Base-by-base conservation (phyloP, 306 rosid genomes). In the Castanea crenata region DNA sequence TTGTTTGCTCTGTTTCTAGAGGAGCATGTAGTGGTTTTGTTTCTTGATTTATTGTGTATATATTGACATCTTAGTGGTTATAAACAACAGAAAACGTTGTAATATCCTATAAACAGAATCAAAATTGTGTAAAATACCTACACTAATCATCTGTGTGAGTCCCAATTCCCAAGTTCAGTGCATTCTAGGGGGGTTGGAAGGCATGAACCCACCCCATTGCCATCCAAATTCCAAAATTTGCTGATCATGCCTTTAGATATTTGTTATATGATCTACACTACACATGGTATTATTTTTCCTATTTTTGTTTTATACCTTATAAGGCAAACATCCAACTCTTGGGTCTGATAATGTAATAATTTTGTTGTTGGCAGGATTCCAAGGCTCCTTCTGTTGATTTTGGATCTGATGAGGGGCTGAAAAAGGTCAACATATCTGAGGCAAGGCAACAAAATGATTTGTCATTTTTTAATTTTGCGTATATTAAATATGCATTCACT, bases 351-450 rank as follows among this genome's bases (percentile, higher is more conserved):
- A 35, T 62, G 27, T 59, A 51, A 32, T 32, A 15, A 29, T 74
- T 68, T 19, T 19, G 57, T 56, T 67, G 81, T 77, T 86, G 79
- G 32, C 91, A 94, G 97, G 90, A 79, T 83, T 85, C 73, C 58
- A 49, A 84, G 74, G 87, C 80, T 31, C 87, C 92, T 46, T 71
- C 35, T 73, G 89, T 92, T 61, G 89, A 90, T 72, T 94, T 94
- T 86, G 91, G 95, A 84, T 86, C 81, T 81, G 85, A 80, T 44
- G 75, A 83, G 63, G 90, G 90, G 72, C 73, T 74, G 35, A 90
- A 83, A 83, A 88, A 87, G 34, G 84, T 92, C 74, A 75, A 79
- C 82, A 79, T 94, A 84, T 89, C 95, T 29, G 97, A 94, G 99
- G 99, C 90, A 86, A 90, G 90, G 55, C 52, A 18, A 52, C n/a